Conservation (phyloP, 129 eudicot species). For the Lonicera japonica region DNA sequence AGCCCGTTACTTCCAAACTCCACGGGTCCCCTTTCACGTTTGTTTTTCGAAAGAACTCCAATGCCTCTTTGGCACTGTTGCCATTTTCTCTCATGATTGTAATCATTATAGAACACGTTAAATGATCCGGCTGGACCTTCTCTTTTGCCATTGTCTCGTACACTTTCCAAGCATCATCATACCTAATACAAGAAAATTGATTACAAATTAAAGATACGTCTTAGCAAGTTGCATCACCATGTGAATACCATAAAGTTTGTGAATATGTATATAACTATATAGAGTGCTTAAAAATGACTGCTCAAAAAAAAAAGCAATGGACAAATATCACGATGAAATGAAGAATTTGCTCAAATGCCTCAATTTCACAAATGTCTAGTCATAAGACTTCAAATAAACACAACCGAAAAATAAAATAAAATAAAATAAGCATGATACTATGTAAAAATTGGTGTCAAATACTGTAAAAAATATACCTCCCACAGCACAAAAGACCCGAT, state of each 20-base stretch:
- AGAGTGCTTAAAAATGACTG: no score
- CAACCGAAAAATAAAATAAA: not conserved
- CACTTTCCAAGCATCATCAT: slow-evolving; percentile 77
- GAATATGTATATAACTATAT: not conserved
- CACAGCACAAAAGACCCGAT: slow-evolving; percentile 60
- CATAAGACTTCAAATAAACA: not conserved
- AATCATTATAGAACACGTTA: slow-evolving; percentile 79
- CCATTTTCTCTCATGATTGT: slow-evolving; percentile 79
- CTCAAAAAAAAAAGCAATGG: not conserved
- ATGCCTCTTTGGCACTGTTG: slow-evolving; percentile 78
- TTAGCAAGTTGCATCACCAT: slow-evolving; percentile 2
- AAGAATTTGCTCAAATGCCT: not conserved
- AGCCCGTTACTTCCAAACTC: slow-evolving; percentile 76
- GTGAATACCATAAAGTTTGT: no score
- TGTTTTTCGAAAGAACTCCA: slow-evolving; percentile 65
- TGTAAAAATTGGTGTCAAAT: not conserved
- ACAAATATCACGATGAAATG: no score
- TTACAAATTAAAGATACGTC: not conserved
- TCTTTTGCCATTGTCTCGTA: slow-evolving; percentile 54
- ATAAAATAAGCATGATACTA: no score
- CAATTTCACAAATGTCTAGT: no score
- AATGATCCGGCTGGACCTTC: slow-evolving; percentile 66
- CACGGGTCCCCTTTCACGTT: slow-evolving; percentile 65
- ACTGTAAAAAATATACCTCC: slow-evolving; percentile 41
- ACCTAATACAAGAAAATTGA: slow-evolving; percentile 35